phyloP scores from a whole-genome alignment of 176 grass and related monocot species.

The Hordeum marinum region DNA sequence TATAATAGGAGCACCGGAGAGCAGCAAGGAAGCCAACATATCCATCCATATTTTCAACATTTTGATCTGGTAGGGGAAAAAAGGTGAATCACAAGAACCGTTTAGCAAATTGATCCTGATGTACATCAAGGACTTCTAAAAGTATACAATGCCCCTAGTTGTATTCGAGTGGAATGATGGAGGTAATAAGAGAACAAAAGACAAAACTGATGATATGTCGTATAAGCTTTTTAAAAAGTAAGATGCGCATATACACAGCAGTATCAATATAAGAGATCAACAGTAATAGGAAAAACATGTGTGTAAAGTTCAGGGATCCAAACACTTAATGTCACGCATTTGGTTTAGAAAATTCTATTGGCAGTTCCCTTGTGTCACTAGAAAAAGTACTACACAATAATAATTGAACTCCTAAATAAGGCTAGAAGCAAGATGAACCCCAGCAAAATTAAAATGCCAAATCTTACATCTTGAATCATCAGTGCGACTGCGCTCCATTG shows the following conservation, averaged over 20 bases:
- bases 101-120: conserved; percentile 4
- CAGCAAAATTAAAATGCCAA: not conserved
- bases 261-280: not conserved
- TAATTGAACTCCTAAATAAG: not conserved
- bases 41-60: conserved; percentile 79
- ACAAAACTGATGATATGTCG: not conserved
- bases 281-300: not conserved
- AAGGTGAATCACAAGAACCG: not conserved
- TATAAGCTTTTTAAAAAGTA: not conserved
- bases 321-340: not conserved
- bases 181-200: not conserved
- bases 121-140: not conserved
- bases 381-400: not conserved
- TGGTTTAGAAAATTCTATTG: not conserved
- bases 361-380: not conserved
- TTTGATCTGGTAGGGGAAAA: conserved; percentile 40
- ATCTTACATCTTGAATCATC: conserved; percentile 57
- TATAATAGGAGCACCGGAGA: conserved; percentile 71
- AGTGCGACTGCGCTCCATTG: conserved; percentile 67
- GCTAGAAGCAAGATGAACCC: conserved; percentile 7
- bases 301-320: not conserved
- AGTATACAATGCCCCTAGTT: not conserved
- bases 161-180: not conserved
- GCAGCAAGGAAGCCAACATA: conserved; percentile 94
- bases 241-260: conserved; percentile 1